These are phyloP conservation scores for Logfia minima DNA, from an alignment of 129 eudicot species.

Conservation along the genomic window DNA sequence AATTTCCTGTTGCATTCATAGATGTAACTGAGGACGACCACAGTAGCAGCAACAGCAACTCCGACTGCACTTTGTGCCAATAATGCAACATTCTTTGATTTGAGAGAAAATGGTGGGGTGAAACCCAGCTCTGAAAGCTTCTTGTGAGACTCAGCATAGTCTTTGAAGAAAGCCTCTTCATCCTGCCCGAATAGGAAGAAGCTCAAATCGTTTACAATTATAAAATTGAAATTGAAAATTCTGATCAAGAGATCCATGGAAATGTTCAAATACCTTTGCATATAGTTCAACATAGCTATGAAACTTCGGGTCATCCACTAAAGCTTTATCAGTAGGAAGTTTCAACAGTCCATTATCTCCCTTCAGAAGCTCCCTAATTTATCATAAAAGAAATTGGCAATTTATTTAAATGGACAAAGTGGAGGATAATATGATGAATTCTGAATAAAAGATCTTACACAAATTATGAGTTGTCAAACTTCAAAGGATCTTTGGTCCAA, in stretches of 20 bases:
- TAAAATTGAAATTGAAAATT: not conserved
- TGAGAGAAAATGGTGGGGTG: slow-evolving; percentile 49
- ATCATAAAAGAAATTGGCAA: not conserved
- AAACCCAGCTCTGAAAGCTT: slow-evolving; percentile 93
- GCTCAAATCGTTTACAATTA: not conserved
- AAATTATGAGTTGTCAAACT: slow-evolving; percentile 94
- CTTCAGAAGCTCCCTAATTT: slow-evolving; percentile 71
- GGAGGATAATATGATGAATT: not conserved
- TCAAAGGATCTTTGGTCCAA: slow-evolving; percentile 84
- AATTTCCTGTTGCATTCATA: slow-evolving; percentile 49
- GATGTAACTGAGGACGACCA: slow-evolving; percentile 59
- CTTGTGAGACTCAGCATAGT: slow-evolving; percentile 93
- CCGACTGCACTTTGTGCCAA: slow-evolving; percentile 46
- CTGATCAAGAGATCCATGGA: not conserved
- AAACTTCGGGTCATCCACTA: slow-evolving; percentile 66
- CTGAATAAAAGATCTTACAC: slow-evolving; percentile 47
- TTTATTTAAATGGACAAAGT: not conserved
- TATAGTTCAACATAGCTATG: slow-evolving; percentile 64
- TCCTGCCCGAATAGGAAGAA: slow-evolving; percentile 47
- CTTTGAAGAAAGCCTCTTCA: slow-evolving; percentile 83
- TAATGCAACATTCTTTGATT: slow-evolving; percentile 27
- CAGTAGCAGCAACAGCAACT: slow-evolving; percentile 65
- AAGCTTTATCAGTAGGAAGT: slow-evolving; percentile 84
- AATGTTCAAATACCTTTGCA: slow-evolving; percentile 58
- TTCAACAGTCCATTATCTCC: slow-evolving; percentile 60